Conservation (phyloP, 257 asterid genomes). For the Rehmannia glutinosa region DNA sequence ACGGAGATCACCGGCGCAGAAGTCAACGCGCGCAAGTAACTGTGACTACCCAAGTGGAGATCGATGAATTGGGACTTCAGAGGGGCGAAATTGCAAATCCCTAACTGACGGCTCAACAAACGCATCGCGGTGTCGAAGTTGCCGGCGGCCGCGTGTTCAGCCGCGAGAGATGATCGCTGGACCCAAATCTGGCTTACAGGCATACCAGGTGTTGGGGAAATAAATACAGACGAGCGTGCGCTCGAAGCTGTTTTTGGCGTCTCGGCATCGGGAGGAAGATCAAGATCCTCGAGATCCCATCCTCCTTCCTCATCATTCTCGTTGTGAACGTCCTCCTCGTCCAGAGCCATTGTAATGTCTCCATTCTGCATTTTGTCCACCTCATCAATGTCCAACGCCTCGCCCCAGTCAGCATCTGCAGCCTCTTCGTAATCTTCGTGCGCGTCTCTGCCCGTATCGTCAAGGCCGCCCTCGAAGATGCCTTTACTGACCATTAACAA, state of each 20-base stretch:
- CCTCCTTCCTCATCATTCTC: constrained; percentile 78
- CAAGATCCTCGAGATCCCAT: constrained; percentile 96
- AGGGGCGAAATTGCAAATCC: constrained; percentile 68
- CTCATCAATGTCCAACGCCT: constrained; percentile 56
- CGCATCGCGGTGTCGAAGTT: constrained; percentile 95
- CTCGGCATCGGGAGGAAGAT: constrained; percentile 79
- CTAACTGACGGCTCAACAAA: constrained; percentile 75
- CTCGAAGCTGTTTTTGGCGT: constrained; percentile 56
- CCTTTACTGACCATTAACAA: constrained; percentile 83
- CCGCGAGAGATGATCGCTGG: constrained; percentile 89
- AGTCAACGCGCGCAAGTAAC: constrained; percentile 64
- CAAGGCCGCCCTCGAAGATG: constrained; percentile 76
- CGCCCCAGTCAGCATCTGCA: constrained; percentile 74
- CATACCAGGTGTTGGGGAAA: constrained; percentile 83
- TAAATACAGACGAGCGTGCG: constrained; percentile 59
- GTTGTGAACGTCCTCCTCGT: constrained; percentile 46
- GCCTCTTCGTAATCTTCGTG: constrained; percentile 59
- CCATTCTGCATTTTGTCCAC: constrained; percentile 55
- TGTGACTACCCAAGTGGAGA: constrained; percentile 80
- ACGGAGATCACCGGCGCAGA: constrained; percentile 62
- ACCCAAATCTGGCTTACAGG: constrained; percentile 94
- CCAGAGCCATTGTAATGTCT: constrained; percentile 35
- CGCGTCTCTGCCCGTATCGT: constrained; percentile 39
- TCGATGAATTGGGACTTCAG: constrained; percentile 55
- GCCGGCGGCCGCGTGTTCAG: constrained; percentile 95